Base-by-base conservation (phyloP, 768 basidiomycete genomes). In the Leccinum arenicola region DNA sequence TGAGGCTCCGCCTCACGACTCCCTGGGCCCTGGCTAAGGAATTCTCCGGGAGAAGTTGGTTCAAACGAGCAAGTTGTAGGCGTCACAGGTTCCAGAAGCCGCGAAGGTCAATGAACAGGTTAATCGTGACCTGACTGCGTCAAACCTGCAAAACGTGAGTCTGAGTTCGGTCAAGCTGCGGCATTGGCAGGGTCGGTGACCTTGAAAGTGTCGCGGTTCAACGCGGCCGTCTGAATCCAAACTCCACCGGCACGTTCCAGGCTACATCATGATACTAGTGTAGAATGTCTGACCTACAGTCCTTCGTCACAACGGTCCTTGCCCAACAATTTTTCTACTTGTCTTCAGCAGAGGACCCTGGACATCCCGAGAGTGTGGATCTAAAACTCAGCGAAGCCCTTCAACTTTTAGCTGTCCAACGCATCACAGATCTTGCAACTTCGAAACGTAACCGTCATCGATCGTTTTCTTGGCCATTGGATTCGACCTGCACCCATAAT, bases 61-160 rank as follows among this genome's bases (percentile, higher is more conserved):
- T 10, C 8, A 36, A 17, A 21, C 6, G 12, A 43, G 31, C 1
- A 25, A n/a, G 31, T 3, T n/a, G 11, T 23, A n/a, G 14, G 36
- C 10, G 7, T 12, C 19, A 25, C 36, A 14, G 31, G 11, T 15
- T 50, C 49, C 17, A 19, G 36, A 59, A 59, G 40, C 45, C 19
- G 9, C 14, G 17, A 17, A n/a, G 50, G 21, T 4, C 35, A 23
- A 19, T 14, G 52, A 40, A n/a, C 9, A 33, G 21, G 58, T 31
- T 38, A 45, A 27, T 27, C 15, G 21, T 17, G 7, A 27, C 25
- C 52, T 7, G 23, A 23, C 17, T 21, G 10, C 25, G 21, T 19
- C 25, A 11, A 58, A 58, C 57, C 15, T 49, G 57, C 3, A 9
- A 50, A 29, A 36, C 33, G 56, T 50, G 51, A 50, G 50, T 59